phyloP scores from a whole-genome alignment of 306 rosid genomes.

The Medicago ruthenica region DNA sequence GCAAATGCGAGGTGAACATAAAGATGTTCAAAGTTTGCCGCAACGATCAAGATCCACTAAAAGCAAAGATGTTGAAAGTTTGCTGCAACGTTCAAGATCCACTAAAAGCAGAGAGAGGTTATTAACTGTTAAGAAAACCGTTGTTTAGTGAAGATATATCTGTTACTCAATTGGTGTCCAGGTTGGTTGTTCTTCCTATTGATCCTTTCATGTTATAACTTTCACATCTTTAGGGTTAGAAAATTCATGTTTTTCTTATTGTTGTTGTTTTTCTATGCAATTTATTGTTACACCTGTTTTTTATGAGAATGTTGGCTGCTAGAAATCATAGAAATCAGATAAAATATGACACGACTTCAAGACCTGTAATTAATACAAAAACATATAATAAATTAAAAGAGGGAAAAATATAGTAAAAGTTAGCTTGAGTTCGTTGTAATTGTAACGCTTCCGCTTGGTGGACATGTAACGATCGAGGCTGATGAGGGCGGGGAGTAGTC shows the following conservation, averaged over 20 bases:
- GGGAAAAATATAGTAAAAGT: background rate
- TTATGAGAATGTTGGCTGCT: conserved; percentile 15
- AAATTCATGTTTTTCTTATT: background rate
- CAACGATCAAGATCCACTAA: conserved; percentile 42
- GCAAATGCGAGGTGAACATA: conserved; percentile 29
- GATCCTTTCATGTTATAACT: conserved; percentile 26
- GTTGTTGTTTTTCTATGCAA: conserved; percentile 13
- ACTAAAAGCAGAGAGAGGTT: conserved; percentile 36
- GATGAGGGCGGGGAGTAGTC: too few relatives aligned
- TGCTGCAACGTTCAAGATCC: conserved; percentile 38
- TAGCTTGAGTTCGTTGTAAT: too few relatives aligned
- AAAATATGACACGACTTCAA: background rate
- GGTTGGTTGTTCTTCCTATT: conserved; percentile 41
- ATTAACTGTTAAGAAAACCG: conserved; percentile 40
- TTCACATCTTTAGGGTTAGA: conserved; percentile 22
- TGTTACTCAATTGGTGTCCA: conserved; percentile 29
- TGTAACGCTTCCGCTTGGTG: too few relatives aligned
- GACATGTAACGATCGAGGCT: too few relatives aligned
- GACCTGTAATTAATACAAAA: background rate
- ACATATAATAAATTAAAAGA: background rate
- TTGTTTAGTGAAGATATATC: conserved; percentile 33
- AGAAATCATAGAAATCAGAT: background rate
- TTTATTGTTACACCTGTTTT: background rate
- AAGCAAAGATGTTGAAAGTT: conserved; percentile 28
- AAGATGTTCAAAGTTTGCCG: conserved; percentile 26